Evolutionary conservation across 306 rosid genomes (phyloP), one percentile per base, ranked within the genome.

Genomic region (Herpetospermum pedunculosum): DNA sequence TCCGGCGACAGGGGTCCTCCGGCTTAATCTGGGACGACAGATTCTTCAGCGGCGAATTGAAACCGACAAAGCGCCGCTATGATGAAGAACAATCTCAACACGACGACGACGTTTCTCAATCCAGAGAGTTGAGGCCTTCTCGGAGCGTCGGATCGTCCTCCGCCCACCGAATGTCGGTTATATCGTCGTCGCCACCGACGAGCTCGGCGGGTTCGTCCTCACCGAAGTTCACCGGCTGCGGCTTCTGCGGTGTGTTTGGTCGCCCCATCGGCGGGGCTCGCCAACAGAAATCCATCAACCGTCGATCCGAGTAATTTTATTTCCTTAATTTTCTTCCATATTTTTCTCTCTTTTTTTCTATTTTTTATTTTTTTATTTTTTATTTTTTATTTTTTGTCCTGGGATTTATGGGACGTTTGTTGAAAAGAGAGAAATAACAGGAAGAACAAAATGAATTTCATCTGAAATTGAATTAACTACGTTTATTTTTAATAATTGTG

Each of bases 1-100:
- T 81, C 75, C 65, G 82, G 75, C 76, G 85, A 52, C 81, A 78
- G 15, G 85, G 80, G 13, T 81, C 82, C 29, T 81, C 85, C 0
- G 85, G 82, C 44, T 15, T 75, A 29, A 74, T 81, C 0, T 75
- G 81, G 79, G 72, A 78, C 14, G 84, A 81, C 54, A 70, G 53
- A 65, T 43, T 48, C 19, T 18, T 75, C 30, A 46, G 21, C 16
- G 80, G 70, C n/a, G 76, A 77, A 26, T 69, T 77, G 41, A 70
- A 58, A 58, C 52, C 49, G 9, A 43, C 53, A 9, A 60, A 32
- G 13, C 41, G 37, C 18, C 29, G 15, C 34, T 7, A 54, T 35
- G 35, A 73, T 35, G 21, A 72, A 21, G 41, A 35, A 53, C 7
- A n/a, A n/a, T n/a, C n/a, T n/a, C n/a, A n/a, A n/a, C n/a, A n/a